Conservation (phyloP, 345 rosid species). For the Eutrema heterophyllum region DNA sequence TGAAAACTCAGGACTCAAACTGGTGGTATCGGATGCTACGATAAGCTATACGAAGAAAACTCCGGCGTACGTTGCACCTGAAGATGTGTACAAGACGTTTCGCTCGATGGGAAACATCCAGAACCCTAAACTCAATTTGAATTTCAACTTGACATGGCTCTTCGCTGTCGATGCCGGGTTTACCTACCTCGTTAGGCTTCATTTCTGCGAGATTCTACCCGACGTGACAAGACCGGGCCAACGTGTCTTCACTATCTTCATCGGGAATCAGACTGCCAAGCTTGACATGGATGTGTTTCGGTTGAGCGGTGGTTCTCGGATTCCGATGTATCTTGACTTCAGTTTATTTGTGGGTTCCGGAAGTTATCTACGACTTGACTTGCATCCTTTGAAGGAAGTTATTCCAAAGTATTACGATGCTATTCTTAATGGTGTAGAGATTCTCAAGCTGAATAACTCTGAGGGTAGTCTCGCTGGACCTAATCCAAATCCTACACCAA, state of each 20-base stretch:
- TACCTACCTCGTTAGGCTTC: constrained; percentile 27
- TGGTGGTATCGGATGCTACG: fast-evolving
- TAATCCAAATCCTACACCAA: no score
- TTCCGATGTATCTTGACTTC: constrained; percentile 33
- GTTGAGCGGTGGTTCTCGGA: constrained; percentile 13
- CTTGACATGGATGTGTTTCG: not conserved
- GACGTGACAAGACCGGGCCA: constrained; percentile 1
- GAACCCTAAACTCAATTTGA: not conserved
- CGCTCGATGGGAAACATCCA: not conserved
- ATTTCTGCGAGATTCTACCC: constrained; percentile 24
- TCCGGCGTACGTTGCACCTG: constrained; percentile 22
- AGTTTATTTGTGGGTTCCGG: not conserved
- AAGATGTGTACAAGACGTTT: not conserved
- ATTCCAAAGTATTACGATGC: not conserved
- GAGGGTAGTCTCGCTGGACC: not conserved
- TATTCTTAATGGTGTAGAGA: constrained; percentile 44
- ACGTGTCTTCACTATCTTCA: constrained; percentile 18
- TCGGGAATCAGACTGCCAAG: not conserved
- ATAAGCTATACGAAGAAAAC: not conserved
- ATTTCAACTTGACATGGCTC: constrained; percentile 26
- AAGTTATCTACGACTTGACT: constrained; percentile 13
- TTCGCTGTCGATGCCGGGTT: constrained; percentile 30
- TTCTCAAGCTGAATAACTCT: constrained; percentile 27
- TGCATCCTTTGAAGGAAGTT: no score
- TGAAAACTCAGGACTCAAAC: not conserved